Evolutionary conservation across 108 stramenopile genomes (phyloP).

Genomic region (Fragilaria radians): DNA sequence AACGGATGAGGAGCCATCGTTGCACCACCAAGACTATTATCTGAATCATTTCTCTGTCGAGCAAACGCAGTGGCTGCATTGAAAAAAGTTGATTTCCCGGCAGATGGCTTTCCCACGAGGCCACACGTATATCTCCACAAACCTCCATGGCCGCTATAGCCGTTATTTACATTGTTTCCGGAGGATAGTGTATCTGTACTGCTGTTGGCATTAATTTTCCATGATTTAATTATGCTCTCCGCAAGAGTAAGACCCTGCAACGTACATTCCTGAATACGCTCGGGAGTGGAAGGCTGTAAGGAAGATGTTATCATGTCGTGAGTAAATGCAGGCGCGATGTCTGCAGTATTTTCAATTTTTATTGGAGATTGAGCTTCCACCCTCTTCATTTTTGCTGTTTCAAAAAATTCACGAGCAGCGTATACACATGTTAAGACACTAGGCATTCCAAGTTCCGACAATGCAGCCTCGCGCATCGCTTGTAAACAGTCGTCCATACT

Average conservation of each 20-base stretch:
- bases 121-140: conserved; percentile 44
- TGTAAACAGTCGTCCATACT: conserved; percentile 26
- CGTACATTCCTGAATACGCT: conserved; percentile 39
- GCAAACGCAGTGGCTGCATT: conserved; percentile 81
- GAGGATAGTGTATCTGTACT: background rate
- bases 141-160: conserved; percentile 21
- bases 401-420: conserved; percentile 62
- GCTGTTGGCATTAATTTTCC: background rate
- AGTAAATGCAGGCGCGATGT: background rate
- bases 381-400: conserved; percentile 11
- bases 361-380: background rate
- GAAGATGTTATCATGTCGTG: background rate
- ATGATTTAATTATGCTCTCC: conserved; percentile 20
- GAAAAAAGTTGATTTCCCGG: conserved; percentile 87
- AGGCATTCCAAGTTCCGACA: conserved; percentile 59
- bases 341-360: background rate
- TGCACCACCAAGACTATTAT: conserved; percentile 57
- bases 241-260: conserved; percentile 56
- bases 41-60: conserved; percentile 46
- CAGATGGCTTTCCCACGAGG: conserved; percentile 79
- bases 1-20: conserved; percentile 91
- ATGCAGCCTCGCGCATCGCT: conserved; percentile 27
- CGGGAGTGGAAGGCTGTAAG: conserved; percentile 24
- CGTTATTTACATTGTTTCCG: background rate
- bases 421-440: conserved; percentile 55